Base-by-base conservation (phyloP, 1,139 yeast species). In the Wickerhamomyces sp. region DNA sequence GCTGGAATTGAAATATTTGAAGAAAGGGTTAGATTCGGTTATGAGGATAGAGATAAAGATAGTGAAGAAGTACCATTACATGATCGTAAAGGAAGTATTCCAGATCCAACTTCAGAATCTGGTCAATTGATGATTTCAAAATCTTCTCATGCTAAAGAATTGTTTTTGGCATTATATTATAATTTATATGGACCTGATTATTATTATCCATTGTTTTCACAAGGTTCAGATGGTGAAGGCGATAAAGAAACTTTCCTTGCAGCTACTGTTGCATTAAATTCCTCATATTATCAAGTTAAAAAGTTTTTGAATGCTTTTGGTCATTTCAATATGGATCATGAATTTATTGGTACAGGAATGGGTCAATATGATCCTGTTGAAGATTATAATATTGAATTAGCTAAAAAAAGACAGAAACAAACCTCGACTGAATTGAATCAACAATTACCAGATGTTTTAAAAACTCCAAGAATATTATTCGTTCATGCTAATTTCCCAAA, bases 201-300 rank as follows among this genome's bases (percentile, higher is more conserved):
- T 66, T 89, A 76, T 60, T 89, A 88, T 63, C 94, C 94, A n/a
- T 72, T 89, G 40, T 76, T 89, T 45, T 82, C 93, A 1, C 95
- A 88, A 65, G 91, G 91, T 13, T 79, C 87, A 0, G 85, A 82
- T 47, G 96, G 96, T 38, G 95, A 87, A 67, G 96, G 96, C 50
- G 96, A 89, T 63, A 89, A 88, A 62, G 96, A 89, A 61, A 87
- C 96, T 0, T 89, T 86, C 59, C 68, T 86, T 45, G 91, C 95
- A 0, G 91, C 93, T 0, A 83, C 94, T 0, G 75, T 76, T 39
- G 87, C 84, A 2, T 65, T 84, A 45, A 67, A 69, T 9, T 75
- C 79, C 42, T 71, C 78, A 2, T 83, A 70, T 53, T 85, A 87
- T 59, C 91, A 84, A 62, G 89, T 86, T n/a, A 75, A 78, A 41